phyloP scores from a whole-genome alignment of 1,284 basidiomycete species.

The Sanghuangporus weigelae region DNA sequence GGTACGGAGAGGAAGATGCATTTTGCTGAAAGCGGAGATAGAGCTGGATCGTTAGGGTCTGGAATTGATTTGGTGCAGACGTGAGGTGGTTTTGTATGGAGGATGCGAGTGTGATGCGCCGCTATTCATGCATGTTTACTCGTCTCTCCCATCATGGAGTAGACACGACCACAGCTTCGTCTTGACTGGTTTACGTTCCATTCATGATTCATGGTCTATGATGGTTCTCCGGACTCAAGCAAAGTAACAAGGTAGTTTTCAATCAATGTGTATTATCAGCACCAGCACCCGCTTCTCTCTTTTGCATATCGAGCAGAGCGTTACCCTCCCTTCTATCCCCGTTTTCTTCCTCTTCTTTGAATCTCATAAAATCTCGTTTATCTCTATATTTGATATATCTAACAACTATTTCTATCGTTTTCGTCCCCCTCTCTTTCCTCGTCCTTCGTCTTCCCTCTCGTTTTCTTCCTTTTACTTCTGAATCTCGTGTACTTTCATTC shows the following conservation, averaged over 20 bases:
- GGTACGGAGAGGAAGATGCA: neutral
- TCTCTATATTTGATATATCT: neutral
- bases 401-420: neutral
- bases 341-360: neutral
- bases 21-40: constrained; percentile 12
- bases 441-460: neutral
- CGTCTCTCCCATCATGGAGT: neutral
- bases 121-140: neutral
- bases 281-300: neutral
- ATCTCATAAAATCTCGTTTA: neutral
- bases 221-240: neutral
- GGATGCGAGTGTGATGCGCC: neutral
- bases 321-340: neutral
- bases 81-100: constrained; percentile 18
- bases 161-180: neutral
- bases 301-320: neutral
- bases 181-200: neutral
- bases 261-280: neutral
- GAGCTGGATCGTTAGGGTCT: constrained; percentile 32
- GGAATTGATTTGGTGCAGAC: constrained; percentile 46
- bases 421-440: neutral
- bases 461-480: neutral
- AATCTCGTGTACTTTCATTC: neutral
- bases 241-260: neutral
- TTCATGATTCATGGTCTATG: neutral